Evolutionary conservation across 306 rosid genomes (phyloP).

Genomic region (Acacia crassicarpa): DNA sequence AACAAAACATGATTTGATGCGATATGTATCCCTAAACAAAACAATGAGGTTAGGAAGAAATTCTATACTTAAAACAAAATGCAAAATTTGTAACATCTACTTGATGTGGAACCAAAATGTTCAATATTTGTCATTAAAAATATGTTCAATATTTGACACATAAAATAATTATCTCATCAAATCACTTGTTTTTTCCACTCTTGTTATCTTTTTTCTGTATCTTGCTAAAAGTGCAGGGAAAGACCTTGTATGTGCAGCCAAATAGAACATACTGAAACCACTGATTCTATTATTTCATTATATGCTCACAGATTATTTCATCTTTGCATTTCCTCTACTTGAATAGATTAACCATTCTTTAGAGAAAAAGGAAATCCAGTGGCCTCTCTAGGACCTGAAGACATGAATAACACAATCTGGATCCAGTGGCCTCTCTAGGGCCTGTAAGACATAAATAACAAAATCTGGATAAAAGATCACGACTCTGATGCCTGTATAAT

Average conservation of each 20-base stretch:
- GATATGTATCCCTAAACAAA: not conserved
- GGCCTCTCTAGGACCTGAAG: not conserved
- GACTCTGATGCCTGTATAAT: not conserved
- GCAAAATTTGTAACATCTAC: not conserved
- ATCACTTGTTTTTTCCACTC: not conserved
- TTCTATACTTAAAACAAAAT: not conserved
- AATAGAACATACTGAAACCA: not conserved
- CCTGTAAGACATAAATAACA: not conserved
- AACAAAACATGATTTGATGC: not conserved
- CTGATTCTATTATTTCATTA: not conserved
- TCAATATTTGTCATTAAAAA: not conserved
- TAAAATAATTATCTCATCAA: not conserved
- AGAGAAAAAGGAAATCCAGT: not conserved
- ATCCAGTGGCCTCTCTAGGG: not conserved
- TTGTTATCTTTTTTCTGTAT: not conserved
- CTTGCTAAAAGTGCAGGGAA: not conserved
- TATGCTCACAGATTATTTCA: not conserved
- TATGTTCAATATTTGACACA: not conserved
- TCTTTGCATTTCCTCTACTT: not conserved
- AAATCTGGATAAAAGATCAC: not conserved
- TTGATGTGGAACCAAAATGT: not conserved
- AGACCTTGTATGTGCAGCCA: not conserved
- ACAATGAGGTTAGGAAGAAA: not conserved
- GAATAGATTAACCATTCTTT: not conserved
- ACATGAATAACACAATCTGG: not conserved